phyloP scores from a whole-genome alignment of 345 rosid genomes.

The Mercurialis annua region DNA sequence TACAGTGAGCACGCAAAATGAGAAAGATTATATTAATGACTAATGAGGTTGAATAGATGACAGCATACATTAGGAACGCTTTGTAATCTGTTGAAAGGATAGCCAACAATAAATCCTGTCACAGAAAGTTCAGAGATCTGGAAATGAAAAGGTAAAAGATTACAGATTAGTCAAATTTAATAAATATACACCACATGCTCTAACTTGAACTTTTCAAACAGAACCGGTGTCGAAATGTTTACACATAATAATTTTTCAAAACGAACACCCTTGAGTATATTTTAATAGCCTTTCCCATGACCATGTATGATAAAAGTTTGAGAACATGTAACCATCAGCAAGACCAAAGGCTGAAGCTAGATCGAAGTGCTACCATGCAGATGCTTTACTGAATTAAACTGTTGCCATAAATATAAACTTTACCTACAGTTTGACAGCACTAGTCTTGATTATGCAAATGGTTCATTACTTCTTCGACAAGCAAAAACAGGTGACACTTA shows the following conservation, averaged over 20 bases:
- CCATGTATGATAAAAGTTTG: neutral
- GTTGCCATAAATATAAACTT: too few relatives aligned
- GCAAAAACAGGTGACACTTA: too few relatives aligned
- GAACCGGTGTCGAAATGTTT: too few relatives aligned
- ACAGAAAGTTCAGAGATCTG: slow-evolving; percentile 66
- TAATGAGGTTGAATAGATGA: slow-evolving; percentile 7
- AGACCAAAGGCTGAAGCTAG: neutral
- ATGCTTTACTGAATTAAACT: too few relatives aligned
- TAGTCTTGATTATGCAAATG: too few relatives aligned
- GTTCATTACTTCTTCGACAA: too few relatives aligned
- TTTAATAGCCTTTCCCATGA: neutral
- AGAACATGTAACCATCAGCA: neutral
- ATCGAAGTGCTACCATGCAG: neutral
- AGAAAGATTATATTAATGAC: slow-evolving; percentile 1
- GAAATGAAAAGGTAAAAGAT: slow-evolving; percentile 16
- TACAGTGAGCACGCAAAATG: slow-evolving; percentile 3
- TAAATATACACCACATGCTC: neutral
- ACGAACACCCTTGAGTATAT: neutral
- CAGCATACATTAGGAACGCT: slow-evolving; percentile 39
- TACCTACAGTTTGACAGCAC: too few relatives aligned
- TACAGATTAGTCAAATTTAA: slow-evolving; percentile 10
- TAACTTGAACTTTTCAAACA: too few relatives aligned
- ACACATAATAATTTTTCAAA: too few relatives aligned
- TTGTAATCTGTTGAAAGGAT: slow-evolving; percentile 46
- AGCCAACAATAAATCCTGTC: slow-evolving; percentile 68